These are phyloP conservation scores for Cenchrus purpureus DNA, from an alignment of 176 grass and related monocot species.

Conservation along the genomic window DNA sequence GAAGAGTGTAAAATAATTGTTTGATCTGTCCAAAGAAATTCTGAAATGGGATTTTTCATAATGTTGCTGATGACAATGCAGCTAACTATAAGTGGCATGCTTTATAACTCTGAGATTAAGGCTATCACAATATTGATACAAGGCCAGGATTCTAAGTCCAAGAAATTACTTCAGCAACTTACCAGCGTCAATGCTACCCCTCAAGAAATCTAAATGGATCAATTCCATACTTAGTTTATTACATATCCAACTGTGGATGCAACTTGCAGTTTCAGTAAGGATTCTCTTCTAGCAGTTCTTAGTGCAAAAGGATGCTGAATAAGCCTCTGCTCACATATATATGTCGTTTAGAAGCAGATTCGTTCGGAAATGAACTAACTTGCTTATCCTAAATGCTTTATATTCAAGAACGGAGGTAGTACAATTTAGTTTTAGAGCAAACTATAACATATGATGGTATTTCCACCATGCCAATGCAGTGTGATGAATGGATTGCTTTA, in stretches of 20 bases:
- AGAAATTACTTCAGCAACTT: neutral
- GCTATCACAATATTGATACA: neutral
- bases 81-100: neutral
- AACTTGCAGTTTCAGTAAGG: constrained; percentile 19
- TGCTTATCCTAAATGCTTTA: too few relatives aligned
- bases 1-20: neutral
- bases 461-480: neutral
- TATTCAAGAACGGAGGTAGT: neutral
- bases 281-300: neutral
- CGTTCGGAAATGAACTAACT: too few relatives aligned
- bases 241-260: neutral
- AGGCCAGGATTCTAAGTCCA: neutral
- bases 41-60: neutral
- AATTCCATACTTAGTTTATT: neutral
- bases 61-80: neutral
- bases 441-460: neutral
- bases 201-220: neutral
- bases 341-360: too few relatives aligned
- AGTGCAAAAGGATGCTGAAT: constrained; percentile 4
- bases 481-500: neutral
- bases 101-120: neutral
- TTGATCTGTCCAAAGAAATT: neutral
- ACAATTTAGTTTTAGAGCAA: neutral
- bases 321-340: neutral
- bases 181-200: neutral